Percentiles rank a stretch among this genome's conserved stretches.
Conservation (phyloP, 2,329 filamentous ascomycete genomes). For the Rhynchosporium agropyri region DNA sequence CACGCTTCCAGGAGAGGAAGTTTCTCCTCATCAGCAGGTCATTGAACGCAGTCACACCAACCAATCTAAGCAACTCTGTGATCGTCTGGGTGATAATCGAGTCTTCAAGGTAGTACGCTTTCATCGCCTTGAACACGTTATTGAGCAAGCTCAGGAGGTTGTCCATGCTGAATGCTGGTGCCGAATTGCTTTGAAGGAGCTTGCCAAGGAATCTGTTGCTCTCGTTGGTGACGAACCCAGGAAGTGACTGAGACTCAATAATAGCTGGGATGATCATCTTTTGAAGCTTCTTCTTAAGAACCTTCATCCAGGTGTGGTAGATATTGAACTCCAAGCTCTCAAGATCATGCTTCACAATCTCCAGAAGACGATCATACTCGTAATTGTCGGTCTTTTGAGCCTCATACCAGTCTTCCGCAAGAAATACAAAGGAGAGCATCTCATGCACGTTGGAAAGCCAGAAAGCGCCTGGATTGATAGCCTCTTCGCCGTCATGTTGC, state of each 20-base stretch:
- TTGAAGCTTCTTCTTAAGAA: slow-evolving; percentile 97
- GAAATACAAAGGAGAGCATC: slow-evolving; percentile 99
- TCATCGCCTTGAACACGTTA: slow-evolving; percentile 98
- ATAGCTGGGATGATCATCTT: slow-evolving; percentile 99
- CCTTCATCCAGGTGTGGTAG: slow-evolving; percentile 99
- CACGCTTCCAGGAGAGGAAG: slow-evolving; percentile 99
- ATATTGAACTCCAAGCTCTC: slow-evolving; percentile 99
- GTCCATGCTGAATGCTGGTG: slow-evolving; percentile 99
- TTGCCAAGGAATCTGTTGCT: slow-evolving; percentile 98
- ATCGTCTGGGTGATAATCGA: slow-evolving; percentile 94
- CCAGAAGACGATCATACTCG: slow-evolving; percentile 94
- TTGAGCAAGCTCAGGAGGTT: slow-evolving; percentile 94
- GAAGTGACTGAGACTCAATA: slow-evolving; percentile 97
- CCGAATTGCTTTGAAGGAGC: slow-evolving; percentile 84
- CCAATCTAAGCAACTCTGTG: slow-evolving; percentile 87
- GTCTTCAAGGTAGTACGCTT: slow-evolving; percentile 96
- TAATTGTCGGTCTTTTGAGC: slow-evolving; percentile 99
- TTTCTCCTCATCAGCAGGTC: slow-evolving; percentile 96
- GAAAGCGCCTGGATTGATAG: slow-evolving; percentile 95
- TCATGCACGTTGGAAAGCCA: slow-evolving; percentile 99
- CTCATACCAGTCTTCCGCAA: slow-evolving; percentile 99
- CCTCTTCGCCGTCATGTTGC: slow-evolving; percentile 97
- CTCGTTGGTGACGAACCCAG: slow-evolving; percentile 98
- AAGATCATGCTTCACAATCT: slow-evolving; percentile 98
- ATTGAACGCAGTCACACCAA: slow-evolving; percentile 98